Conservation (phyloP, 495 filamentous ascomycete genomes). For the Xylaria scruposa region DNA sequence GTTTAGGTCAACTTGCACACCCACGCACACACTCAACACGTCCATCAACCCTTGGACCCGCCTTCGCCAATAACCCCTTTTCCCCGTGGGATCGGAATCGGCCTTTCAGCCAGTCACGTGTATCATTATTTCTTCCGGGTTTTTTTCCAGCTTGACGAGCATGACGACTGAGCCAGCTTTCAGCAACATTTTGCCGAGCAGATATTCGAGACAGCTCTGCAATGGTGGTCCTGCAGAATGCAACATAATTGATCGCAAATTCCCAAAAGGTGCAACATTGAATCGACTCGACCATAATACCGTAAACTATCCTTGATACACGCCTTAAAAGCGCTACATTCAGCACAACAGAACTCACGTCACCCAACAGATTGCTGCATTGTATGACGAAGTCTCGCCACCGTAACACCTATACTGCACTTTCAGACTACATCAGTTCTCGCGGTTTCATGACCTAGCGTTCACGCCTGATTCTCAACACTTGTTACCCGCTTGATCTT, state of each 20-base stretch:
- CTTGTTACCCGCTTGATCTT: conserved; percentile 10
- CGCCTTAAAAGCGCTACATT: conserved; percentile 41
- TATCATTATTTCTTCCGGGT: conserved; percentile 48
- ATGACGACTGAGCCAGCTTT: conserved; percentile 45
- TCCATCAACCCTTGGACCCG: conserved; percentile 30
- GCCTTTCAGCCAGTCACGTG: conserved; percentile 43
- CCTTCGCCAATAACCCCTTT: conserved; percentile 33
- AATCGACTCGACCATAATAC: conserved; percentile 45
- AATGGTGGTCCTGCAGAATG: conserved; percentile 44
- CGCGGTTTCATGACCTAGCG: neutral
- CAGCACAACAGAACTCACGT: conserved; percentile 34
- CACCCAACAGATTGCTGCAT: conserved; percentile 38
- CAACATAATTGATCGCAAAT: conserved; percentile 51
- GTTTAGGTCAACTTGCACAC: conserved; percentile 29
- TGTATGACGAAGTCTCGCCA: conserved; percentile 35
- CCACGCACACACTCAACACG: conserved; percentile 31
- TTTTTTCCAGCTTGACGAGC: conserved; percentile 42
- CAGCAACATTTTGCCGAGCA: conserved; percentile 45
- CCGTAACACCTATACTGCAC: conserved; percentile 28
- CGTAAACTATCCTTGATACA: conserved; percentile 40
- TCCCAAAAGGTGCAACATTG: conserved; percentile 45
- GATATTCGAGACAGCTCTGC: conserved; percentile 46
- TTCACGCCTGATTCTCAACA: neutral
- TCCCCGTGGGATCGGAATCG: conserved; percentile 39
- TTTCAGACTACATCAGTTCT: conserved; percentile 19